Evolutionary conservation across 805 yeast species (phyloP).

Genomic region (Wickerhamomyces canadensis): DNA sequence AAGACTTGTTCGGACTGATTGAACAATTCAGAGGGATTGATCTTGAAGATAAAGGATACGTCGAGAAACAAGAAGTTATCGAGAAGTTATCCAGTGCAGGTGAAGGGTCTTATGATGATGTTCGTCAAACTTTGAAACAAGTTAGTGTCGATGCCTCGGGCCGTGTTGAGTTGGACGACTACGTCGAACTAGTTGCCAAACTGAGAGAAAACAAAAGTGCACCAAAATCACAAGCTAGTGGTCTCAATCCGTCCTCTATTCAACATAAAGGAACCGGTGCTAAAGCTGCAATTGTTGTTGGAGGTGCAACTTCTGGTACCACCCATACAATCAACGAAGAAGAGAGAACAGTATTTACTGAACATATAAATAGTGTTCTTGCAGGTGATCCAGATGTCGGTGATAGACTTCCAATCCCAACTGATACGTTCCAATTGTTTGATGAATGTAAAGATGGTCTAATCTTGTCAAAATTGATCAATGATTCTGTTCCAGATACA

Average conservation of each 20-base stretch:
- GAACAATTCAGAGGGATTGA: conserved; percentile 87
- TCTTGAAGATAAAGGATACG: conserved; percentile 88
- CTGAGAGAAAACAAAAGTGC: conserved; percentile 49
- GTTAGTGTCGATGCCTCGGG: conserved; percentile 96
- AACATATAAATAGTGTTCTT: conserved; percentile 89
- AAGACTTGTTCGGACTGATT: conserved; percentile 77
- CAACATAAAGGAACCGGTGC: conserved; percentile 49
- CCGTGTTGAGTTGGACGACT: conserved; percentile 93
- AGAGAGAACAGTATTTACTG: conserved; percentile 91
- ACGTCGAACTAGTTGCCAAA: conserved; percentile 77
- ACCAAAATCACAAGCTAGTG: conserved; percentile 21
- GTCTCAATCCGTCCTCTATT: conserved; percentile 28
- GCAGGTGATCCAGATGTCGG: conserved; percentile 88
- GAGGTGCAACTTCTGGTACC: conserved; percentile 85
- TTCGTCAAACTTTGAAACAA: conserved; percentile 86
- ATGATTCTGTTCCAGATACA: conserved; percentile 97
- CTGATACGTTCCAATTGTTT: conserved; percentile 90
- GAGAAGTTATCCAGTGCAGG: conserved; percentile 78
- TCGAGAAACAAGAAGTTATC: conserved; percentile 85
- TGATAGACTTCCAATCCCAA: conserved; percentile 79
- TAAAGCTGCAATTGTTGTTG: conserved; percentile 73
- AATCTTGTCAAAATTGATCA: conserved; percentile 86
- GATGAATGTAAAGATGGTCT: conserved; percentile 97
- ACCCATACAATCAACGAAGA: conserved; percentile 97
- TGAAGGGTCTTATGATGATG: conserved; percentile 80